phyloP scores from a whole-genome alignment of 768 basidiomycete species.

The Russula earlei region DNA sequence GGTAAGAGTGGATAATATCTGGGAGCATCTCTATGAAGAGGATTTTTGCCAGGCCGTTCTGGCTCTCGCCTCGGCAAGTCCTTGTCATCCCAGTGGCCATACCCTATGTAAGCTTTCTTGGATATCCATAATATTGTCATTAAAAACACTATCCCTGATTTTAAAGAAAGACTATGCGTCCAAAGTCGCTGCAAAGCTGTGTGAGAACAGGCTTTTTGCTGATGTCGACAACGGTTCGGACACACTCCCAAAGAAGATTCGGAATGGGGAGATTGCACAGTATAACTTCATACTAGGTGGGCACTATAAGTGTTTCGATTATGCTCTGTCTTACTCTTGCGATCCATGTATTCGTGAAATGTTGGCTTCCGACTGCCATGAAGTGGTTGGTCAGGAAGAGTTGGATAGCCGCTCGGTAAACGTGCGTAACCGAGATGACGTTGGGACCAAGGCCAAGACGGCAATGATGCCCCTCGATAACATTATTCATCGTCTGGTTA shows the following conservation, averaged over 20 bases:
- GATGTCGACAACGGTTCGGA: constrained; percentile 91
- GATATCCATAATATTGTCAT: not conserved
- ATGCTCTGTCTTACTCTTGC: not conserved
- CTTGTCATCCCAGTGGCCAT: constrained; percentile 89
- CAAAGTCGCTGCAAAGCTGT: constrained; percentile 62
- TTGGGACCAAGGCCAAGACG: constrained; percentile 72
- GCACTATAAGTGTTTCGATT: constrained; percentile 18
- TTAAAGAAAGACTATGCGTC: constrained; percentile 92
- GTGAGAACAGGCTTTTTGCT: constrained; percentile 65
- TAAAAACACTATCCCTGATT: constrained; percentile 1
- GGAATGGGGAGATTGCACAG: constrained; percentile 94
- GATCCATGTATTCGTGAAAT: not conserved
- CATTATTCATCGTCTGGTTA: constrained; percentile 57
- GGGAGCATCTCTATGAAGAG: not conserved
- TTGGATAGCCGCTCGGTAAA: constrained; percentile 82
- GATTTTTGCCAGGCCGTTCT: constrained; percentile 70
- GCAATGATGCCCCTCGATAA: constrained; percentile 68
- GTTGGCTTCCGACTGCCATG: not conserved
- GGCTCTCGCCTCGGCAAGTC: constrained; percentile 95
- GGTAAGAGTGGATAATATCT: constrained; percentile 38
- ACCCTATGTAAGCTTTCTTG: constrained; percentile 60
- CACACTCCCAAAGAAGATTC: constrained; percentile 93
- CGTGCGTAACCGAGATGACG: constrained; percentile 91
- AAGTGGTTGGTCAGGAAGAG: constrained; percentile 95
- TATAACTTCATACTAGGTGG: constrained; percentile 96